These are phyloP conservation scores for Quercus rubra DNA, from an alignment of 306 rosid species.

Conservation along the genomic window DNA sequence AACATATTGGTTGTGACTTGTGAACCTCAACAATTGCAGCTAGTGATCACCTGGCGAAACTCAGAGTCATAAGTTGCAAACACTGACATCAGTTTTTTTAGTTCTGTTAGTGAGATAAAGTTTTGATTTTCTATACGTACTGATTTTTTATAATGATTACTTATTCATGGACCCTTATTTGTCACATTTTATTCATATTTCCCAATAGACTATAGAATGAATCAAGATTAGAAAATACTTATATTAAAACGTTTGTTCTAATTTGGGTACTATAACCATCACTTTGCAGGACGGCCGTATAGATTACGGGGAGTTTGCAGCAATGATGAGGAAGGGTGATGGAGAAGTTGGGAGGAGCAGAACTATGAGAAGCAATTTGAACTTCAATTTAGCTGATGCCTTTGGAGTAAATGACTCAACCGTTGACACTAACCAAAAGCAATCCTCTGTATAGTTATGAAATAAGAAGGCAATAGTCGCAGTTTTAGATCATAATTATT, in stretches of 20 bases:
- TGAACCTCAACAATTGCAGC: neutral
- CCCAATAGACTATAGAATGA: neutral
- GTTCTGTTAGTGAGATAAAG: neutral
- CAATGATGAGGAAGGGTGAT: conserved; percentile 85
- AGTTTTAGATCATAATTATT: conserved; percentile 16
- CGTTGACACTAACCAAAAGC: conserved; percentile 25
- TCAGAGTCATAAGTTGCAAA: neutral
- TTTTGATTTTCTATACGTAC: neutral
- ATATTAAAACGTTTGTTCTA: neutral
- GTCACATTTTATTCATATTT: neutral
- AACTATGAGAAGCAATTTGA: conserved; percentile 63
- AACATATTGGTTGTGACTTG: neutral
- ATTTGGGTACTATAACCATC: neutral
- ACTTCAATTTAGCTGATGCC: conserved; percentile 75
- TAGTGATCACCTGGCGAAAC: neutral
- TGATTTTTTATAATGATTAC: neutral
- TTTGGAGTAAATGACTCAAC: conserved; percentile 54
- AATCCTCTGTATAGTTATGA: conserved; percentile 36
- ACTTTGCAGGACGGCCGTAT: conserved; percentile 76
- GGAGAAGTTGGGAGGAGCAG: conserved; percentile 56
- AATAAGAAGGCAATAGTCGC: conserved; percentile 8
- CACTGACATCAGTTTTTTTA: neutral
- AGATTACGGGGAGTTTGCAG: conserved; percentile 78
- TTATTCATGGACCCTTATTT: neutral
- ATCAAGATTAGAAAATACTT: neutral